phyloP scores from a whole-genome alignment of 768 basidiomycete species.

The Lentinula sp. region DNA sequence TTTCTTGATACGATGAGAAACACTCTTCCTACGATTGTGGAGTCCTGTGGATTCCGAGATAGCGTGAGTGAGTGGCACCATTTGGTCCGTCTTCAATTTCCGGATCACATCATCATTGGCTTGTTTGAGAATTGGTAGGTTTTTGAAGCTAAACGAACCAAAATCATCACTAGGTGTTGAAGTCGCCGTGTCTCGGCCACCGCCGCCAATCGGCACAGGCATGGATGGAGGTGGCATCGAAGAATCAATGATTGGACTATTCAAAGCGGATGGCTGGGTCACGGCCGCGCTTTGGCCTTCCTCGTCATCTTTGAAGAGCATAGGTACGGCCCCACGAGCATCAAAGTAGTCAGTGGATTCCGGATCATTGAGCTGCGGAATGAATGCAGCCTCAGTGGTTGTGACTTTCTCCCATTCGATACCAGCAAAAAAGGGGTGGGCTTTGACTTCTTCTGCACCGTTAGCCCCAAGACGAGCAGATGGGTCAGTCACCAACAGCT shows the following conservation, averaged over 20 bases:
- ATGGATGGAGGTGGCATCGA: slow-evolving; percentile 36
- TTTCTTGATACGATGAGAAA: slow-evolving; percentile 80
- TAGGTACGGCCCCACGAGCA: slow-evolving; percentile 85
- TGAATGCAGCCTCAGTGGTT: slow-evolving; percentile 85
- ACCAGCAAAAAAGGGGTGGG: slow-evolving; percentile 82
- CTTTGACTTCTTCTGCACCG: slow-evolving; percentile 90
- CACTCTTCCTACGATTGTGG: slow-evolving; percentile 68
- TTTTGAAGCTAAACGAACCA: slow-evolving; percentile 98
- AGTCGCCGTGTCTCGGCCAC: slow-evolving; percentile 30
- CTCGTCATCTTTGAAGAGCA: slow-evolving; percentile 90
- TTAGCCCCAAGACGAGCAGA: slow-evolving; percentile 73
- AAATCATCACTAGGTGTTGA: slow-evolving; percentile 83
- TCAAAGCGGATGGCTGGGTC: slow-evolving; percentile 40
- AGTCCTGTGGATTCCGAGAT: slow-evolving; percentile 55
- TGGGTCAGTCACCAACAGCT: slow-evolving; percentile 79
- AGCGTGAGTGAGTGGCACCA: slow-evolving; percentile 70
- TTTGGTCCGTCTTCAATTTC: slow-evolving; percentile 89
- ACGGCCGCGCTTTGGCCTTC: slow-evolving; percentile 33
- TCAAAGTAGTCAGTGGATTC: slow-evolving; percentile 99
- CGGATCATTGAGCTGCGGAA: slow-evolving; percentile 91
- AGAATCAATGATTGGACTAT: slow-evolving; percentile 38
- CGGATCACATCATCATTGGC: slow-evolving; percentile 98
- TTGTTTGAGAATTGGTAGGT: slow-evolving; percentile 91
- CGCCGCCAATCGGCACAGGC: slow-evolving; percentile 34
- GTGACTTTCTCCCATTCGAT: slow-evolving; percentile 95